These are phyloP conservation scores for Diplodia sapinea DNA, from an alignment of 2,329 filamentous ascomycete species.

Conservation along the genomic window DNA sequence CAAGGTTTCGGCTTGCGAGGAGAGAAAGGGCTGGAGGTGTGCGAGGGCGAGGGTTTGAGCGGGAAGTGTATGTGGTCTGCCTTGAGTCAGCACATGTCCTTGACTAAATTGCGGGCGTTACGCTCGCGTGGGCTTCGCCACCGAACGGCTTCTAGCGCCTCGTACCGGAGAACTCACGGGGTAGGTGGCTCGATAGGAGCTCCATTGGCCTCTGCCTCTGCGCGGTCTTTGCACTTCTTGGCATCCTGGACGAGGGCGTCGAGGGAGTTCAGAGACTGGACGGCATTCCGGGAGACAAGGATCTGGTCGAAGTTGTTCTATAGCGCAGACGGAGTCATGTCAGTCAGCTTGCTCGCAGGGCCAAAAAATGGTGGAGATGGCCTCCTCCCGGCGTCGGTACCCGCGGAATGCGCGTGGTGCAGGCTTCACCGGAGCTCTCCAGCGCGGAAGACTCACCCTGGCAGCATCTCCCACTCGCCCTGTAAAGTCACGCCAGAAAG, in stretches of 20 bases:
- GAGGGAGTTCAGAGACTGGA: constrained; percentile 64
- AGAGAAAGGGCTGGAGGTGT: constrained; percentile 64
- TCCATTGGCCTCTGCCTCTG: constrained; percentile 47
- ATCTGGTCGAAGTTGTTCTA: constrained; percentile 65
- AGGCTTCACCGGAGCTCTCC: neutral
- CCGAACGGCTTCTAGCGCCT: neutral
- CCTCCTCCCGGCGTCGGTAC: neutral
- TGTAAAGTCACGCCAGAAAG: constrained; percentile 64
- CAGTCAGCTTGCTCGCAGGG: neutral
- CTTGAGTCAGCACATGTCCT: constrained; percentile 5
- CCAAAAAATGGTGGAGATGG: constrained; percentile 1
- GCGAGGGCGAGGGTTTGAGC: constrained; percentile 63
- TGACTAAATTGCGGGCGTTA: neutral
- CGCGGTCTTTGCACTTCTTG: constrained; percentile 56
- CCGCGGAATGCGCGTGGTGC: neutral
- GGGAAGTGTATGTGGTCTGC: constrained; percentile 63
- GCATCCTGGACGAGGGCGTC: constrained; percentile 66
- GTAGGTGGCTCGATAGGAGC: constrained; percentile 42
- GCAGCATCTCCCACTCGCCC: constrained; percentile 63
- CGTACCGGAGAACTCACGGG: constrained; percentile 10
- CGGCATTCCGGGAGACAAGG: constrained; percentile 61
- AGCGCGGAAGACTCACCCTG: constrained; percentile 43
- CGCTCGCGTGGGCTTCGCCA: constrained; percentile 9
- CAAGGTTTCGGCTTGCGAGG: constrained; percentile 57
- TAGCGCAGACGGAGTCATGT: constrained; percentile 30